A percentile compares a stretch with the other conserved stretches of the same genome.
phyloP scores from a whole-genome alignment of 768 basidiomycete genomes.

The Tricholoma matsutake region DNA sequence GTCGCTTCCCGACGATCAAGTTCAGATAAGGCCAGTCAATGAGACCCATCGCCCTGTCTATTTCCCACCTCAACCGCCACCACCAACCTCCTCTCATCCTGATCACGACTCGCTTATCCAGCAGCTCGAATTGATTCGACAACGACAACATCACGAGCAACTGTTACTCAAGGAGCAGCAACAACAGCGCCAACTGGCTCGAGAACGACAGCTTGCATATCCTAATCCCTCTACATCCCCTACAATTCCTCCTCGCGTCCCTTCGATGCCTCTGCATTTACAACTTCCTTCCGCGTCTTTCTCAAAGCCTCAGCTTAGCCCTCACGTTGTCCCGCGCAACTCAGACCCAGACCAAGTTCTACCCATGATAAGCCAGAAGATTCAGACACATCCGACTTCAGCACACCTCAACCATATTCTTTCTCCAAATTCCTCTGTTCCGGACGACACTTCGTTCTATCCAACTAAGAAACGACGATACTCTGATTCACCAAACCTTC shows the following conservation, averaged over 20 bases:
- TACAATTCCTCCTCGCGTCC: constrained; percentile 7
- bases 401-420: constrained; percentile 14
- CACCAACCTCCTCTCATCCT: constrained; percentile 7
- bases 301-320: constrained; percentile 9
- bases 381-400: background rate
- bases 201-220: constrained; percentile 21
- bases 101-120: constrained; percentile 20
- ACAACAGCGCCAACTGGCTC: constrained; percentile 19
- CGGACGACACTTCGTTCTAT: constrained; percentile 10
- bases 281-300: constrained; percentile 11
- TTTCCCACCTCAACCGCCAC: constrained; percentile 7
- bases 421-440: constrained; percentile 7
- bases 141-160: constrained; percentile 24
- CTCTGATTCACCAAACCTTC: constrained; percentile 33
- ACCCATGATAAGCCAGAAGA: background rate
- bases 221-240: constrained; percentile 7
- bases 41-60: constrained; percentile 15
- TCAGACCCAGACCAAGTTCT: constrained; percentile 13
- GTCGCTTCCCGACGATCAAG: constrained; percentile 9
- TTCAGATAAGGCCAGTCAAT: constrained; percentile 3
- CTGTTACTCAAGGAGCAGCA: constrained; percentile 22
- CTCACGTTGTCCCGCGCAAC: constrained; percentile 11
- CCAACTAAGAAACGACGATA: constrained; percentile 43
- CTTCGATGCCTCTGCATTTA: constrained; percentile 13
- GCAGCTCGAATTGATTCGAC: constrained; percentile 22